Conservation (phyloP, 495 filamentous ascomycete genomes). For the Penicillium angulare region DNA sequence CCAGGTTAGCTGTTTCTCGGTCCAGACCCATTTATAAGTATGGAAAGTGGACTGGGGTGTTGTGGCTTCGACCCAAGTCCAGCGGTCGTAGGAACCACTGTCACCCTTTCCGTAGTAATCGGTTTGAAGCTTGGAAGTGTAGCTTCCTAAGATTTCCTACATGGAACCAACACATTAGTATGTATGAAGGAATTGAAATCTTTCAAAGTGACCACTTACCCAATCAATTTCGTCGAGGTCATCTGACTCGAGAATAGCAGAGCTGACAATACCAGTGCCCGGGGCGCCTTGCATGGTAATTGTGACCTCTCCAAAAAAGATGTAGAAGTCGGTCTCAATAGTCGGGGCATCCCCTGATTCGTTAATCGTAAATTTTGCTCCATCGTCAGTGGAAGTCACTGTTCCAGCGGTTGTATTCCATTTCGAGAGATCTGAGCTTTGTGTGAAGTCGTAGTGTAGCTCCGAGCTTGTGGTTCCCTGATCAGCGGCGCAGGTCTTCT, state of each 20-base stretch:
- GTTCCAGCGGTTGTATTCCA: slow-evolving; percentile 61
- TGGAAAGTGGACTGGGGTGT: slow-evolving; percentile 68
- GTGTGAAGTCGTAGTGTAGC: slow-evolving; percentile 54
- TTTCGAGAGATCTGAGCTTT: slow-evolving; percentile 14
- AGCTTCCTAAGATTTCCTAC: slow-evolving; percentile 55
- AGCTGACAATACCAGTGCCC: slow-evolving; percentile 75
- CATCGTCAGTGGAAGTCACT: slow-evolving; percentile 48
- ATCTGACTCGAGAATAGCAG: slow-evolving; percentile 82
- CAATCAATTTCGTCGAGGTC: slow-evolving; percentile 93
- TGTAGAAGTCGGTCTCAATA: slow-evolving; percentile 40
- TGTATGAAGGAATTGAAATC: background rate
- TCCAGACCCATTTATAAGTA: slow-evolving; percentile 88
- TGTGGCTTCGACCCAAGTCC: slow-evolving; percentile 50
- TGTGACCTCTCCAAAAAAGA: slow-evolving; percentile 45
- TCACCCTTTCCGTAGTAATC: slow-evolving; percentile 96
- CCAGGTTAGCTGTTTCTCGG: slow-evolving; percentile 68
- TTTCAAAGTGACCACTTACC: slow-evolving; percentile 47
- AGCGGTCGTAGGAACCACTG: slow-evolving; percentile 76
- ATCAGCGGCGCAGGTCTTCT: slow-evolving; percentile 53
- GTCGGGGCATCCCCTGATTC: slow-evolving; percentile 72
- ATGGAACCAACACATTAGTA: background rate
- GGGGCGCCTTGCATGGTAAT: slow-evolving; percentile 68
- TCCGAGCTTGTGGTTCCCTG: slow-evolving; percentile 55
- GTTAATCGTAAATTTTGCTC: slow-evolving; percentile 68
- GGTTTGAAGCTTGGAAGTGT: slow-evolving; percentile 67